Evolutionary conservation across 2,329 filamentous ascomycete genomes (phyloP), one percentile per base, ranked within the genome.

Genomic region (Epichloe sibirici): DNA sequence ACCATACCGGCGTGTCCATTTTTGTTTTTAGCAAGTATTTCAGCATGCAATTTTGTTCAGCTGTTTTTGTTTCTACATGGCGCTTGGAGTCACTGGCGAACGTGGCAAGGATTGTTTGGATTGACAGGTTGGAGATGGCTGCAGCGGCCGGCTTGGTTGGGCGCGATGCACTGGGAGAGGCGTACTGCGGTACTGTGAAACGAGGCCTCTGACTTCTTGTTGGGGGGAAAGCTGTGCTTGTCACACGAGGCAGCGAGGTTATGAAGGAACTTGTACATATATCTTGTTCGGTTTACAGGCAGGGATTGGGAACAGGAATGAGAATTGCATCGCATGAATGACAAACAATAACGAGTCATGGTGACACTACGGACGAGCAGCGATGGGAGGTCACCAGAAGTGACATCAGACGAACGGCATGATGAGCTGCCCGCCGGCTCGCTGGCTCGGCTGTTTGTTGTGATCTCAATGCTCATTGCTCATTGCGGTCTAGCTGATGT

Each of bases 261-360:
- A 60, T 65, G 65, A 61, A 61, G 65, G 67, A 65, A 63, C 31
- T 60, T 71, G 69, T 71, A 70, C 65, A 71, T 70, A 69, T 66
- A 64, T 63, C 63, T 65, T 67, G 66, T 66, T 65, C 56, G 63
- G 63, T 62, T 60, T 61, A 65, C 61, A 17, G 63, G 58, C 58
- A 59, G 56, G 61, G 57, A 63, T 54, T 51, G 53, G 58, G 50
- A 55, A 53, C 58, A 57, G 58, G 60, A 66, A 64, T 61, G 67
- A 64, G 45, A 62, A 62, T 62, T 58, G 59, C 59, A 62, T 61
- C 60, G 57, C 57, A 61, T 58, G 56, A 58, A 51, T 58, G 56
- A 48, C 21, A 17, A 8, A n/a, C 28, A 17, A 21, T 17, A 11
- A 21, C 28, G 17, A 25, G 9, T 2, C 31, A 15, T 9, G 45